phyloP scores from a whole-genome alignment of 1,139 yeast genomes.

The Candida smagusa region DNA sequence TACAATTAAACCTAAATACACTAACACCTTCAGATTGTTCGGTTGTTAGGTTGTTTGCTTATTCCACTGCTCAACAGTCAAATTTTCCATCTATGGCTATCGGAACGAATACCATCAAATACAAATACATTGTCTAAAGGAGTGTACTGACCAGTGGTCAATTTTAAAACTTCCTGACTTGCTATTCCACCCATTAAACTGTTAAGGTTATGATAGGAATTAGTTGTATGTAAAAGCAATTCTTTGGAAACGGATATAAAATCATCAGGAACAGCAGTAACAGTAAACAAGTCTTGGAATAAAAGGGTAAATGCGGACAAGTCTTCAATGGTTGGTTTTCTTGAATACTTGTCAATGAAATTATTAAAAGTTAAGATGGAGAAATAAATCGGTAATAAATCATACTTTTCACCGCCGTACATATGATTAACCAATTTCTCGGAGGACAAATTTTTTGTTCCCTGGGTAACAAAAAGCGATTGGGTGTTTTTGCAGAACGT shows the following conservation, averaged over 20 bases:
- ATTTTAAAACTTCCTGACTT: constrained; percentile 69
- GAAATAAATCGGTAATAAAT: constrained; percentile 31
- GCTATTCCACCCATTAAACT: constrained; percentile 71
- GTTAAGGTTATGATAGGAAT: constrained; percentile 29
- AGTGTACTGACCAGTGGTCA: constrained; percentile 59
- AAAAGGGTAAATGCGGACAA: constrained; percentile 17
- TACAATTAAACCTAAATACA: too few relatives aligned
- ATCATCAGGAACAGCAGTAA: constrained; percentile 11
- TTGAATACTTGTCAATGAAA: constrained; percentile 16
- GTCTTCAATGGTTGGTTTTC: constrained; percentile 20
- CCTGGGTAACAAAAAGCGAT: constrained; percentile 34
- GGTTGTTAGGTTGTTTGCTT: too few relatives aligned
- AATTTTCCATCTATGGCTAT: constrained; percentile 49
- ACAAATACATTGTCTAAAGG: constrained; percentile 66
- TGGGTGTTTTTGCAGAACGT: constrained; percentile 60
- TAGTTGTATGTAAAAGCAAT: constrained; percentile 27
- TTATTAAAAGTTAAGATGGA: constrained; percentile 31
- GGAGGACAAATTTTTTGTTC: constrained; percentile 24
- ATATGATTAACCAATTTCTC: constrained; percentile 14
- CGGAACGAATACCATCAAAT: constrained; percentile 63
- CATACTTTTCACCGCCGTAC: constrained; percentile 17
- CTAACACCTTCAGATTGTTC: too few relatives aligned
- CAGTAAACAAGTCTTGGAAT: constrained; percentile 12
- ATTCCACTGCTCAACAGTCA: constrained; percentile 10
- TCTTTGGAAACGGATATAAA: constrained; percentile 23